phyloP scores from a whole-genome alignment of 1,139 yeast species.

The Lodderomyces parapsilosis region DNA sequence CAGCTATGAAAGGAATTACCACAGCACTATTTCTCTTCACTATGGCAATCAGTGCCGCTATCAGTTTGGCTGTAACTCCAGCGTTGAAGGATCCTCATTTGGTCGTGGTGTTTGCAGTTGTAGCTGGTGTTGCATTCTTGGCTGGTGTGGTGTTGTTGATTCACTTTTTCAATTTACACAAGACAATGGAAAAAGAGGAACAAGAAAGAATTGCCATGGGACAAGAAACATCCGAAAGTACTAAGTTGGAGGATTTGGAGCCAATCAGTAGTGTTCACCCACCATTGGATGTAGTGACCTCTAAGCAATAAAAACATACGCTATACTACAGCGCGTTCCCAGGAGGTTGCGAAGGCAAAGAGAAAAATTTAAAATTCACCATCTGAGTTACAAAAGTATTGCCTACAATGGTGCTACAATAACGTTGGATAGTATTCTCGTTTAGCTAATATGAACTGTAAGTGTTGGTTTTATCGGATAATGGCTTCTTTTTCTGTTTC shows the following conservation, averaged over 20 bases:
- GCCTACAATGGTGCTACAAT: too few relatives aligned
- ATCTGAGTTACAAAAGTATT: too few relatives aligned
- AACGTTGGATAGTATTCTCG: too few relatives aligned
- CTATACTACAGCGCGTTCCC: too few relatives aligned
- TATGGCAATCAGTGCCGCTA: constrained; percentile 59
- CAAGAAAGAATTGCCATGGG: constrained; percentile 22
- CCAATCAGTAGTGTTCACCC: background rate
- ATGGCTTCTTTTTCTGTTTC: background rate
- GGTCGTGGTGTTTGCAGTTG: constrained; percentile 54
- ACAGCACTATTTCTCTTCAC: constrained; percentile 64
- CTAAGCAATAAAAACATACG: background rate
- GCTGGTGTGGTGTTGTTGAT: constrained; percentile 42
- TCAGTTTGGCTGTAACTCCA: constrained; percentile 54
- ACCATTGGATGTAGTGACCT: background rate
- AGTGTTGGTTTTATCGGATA: background rate
- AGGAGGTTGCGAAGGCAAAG: too few relatives aligned
- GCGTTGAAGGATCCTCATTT: constrained; percentile 55
- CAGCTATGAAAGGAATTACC: constrained; percentile 64
- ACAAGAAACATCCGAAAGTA: background rate
- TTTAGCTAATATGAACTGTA: too few relatives aligned
- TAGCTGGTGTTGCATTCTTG: constrained; percentile 46
- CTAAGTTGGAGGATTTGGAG: background rate
- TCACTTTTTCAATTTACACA: constrained; percentile 53
- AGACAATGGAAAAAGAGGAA: constrained; percentile 48
- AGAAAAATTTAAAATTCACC: too few relatives aligned